phyloP scores from a whole-genome alignment of 257 asterid genomes.

The Mitragyna speciosa region DNA sequence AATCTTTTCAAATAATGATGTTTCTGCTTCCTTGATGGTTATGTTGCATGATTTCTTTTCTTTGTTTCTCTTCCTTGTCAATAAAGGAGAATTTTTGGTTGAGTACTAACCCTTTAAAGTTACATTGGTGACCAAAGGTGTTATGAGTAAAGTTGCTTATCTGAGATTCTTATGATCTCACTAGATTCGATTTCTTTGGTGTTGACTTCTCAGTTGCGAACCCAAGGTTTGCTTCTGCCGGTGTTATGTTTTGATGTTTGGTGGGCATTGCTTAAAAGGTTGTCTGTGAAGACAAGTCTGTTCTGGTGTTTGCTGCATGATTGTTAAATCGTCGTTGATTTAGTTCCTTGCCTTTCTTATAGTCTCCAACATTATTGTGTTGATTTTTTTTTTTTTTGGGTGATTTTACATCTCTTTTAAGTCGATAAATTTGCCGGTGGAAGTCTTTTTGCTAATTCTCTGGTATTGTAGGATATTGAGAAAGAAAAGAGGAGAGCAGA shows the following conservation, averaged over 20 bases:
- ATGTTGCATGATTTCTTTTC: background rate
- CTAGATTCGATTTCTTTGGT: background rate
- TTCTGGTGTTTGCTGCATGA: background rate
- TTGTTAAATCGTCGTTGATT: background rate
- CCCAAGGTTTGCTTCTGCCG: background rate
- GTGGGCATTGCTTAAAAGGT: background rate
- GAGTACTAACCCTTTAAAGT: background rate
- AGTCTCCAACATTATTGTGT: background rate
- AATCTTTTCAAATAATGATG: background rate
- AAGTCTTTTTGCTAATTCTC: background rate
- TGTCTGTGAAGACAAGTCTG: background rate
- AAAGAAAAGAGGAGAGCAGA: slow-evolving; percentile 43
- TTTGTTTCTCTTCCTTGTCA: background rate
- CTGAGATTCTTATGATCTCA: background rate
- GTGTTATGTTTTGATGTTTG: background rate
- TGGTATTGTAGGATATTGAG: slow-evolving; percentile 49
- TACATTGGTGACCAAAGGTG: background rate
- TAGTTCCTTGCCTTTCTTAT: background rate
- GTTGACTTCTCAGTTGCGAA: background rate
- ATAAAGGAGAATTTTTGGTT: background rate
- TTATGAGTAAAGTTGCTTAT: background rate
- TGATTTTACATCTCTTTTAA: background rate
- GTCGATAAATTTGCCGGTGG: background rate
- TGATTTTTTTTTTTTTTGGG: background rate
- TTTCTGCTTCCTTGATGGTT: background rate